Evolutionary conservation across 2,329 filamentous ascomycete genomes (phyloP).

Genomic region (Aspergillus terreus): DNA sequence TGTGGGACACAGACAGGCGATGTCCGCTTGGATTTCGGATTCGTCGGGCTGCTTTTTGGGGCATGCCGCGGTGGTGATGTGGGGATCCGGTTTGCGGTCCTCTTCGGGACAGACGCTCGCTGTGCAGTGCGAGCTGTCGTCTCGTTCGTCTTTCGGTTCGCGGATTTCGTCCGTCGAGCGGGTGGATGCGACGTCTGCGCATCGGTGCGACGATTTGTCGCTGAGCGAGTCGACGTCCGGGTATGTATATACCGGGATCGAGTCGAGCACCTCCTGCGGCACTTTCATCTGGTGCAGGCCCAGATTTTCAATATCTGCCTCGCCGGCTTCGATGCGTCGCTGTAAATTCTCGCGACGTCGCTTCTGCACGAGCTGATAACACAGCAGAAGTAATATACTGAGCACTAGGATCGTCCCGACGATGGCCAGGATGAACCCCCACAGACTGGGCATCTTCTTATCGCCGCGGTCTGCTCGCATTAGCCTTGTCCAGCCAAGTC

Average conservation of each 20-base stretch:
- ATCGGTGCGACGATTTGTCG: not conserved
- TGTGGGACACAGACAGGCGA: not conserved
- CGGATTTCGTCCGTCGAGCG: not conserved
- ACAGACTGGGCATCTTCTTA: constrained; percentile 63
- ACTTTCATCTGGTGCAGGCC: constrained; percentile 81
- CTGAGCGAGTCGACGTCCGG: constrained; percentile 32
- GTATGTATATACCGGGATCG: constrained; percentile 77
- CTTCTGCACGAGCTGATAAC: constrained; percentile 73
- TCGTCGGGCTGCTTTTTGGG: not conserved
- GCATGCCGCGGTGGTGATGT: not conserved
- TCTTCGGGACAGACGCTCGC: not conserved
- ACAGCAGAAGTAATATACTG: constrained; percentile 61
- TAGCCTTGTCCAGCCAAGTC: not conserved
- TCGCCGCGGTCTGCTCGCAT: constrained; percentile 19
- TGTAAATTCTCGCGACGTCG: constrained; percentile 65
- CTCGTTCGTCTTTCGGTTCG: not conserved
- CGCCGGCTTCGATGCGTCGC: constrained; percentile 68
- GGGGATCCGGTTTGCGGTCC: not conserved
- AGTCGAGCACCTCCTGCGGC: constrained; percentile 65
- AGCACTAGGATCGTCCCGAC: constrained; percentile 75
- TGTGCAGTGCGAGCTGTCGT: too few species aligned
- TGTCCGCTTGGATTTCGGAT: not conserved
- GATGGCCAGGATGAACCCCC: constrained; percentile 73
- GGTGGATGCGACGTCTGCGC: not conserved
- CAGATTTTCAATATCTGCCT: constrained; percentile 80